Evolutionary conservation across 2,329 filamentous ascomycete genomes (phyloP), one percentile per base, ranked within the genome.

Genomic region (Botrytis squamosa): DNA sequence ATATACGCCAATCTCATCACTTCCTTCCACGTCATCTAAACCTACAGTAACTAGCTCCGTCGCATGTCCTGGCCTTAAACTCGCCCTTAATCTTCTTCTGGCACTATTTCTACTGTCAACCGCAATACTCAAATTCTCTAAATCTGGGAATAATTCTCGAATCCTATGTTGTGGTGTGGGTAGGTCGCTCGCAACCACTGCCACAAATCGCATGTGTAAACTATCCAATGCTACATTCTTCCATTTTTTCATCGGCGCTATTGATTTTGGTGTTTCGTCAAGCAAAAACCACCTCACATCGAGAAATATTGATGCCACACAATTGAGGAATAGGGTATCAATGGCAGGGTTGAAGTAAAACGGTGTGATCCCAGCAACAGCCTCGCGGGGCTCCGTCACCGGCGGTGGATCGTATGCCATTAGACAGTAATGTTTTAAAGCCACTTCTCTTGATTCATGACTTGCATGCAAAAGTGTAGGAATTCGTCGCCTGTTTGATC

Each of bases 221-320:
- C 79, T 79, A 66, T 81, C 79, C 33, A 81, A 77, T 10, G 79
- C 79, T 9, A 81, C 77, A n/a, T 77, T 76, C 62, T 79, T 73
- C 79, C 79, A 81, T 4, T 77, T 78, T 46, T 75, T 77, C 79
- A 81, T 81, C 3, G 74, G 74, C 36, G 78, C 77, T 29, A 77
- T 75, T 20, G 49, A 60, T 63, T 25, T 77, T 65, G 70, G 64
- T 25, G 18, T 79, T 22, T 78, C 78, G 25, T 81, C 79, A 12
- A 81, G 67, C 0, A 81, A 64, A 66, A 81, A 79, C 67, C 80
- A 80, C 76, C 79, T 78, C 73, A 81, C 78, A 33, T 80, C 80
- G 20, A 81, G 66, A 7, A 79, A 79, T 75, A 80, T 80, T 18
- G 80, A 68, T 40, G 76, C 77, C 18, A 73, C 71, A 44, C 71